Conservation (phyloP, 345 rosid genomes). For the Brassica carinata region DNA sequence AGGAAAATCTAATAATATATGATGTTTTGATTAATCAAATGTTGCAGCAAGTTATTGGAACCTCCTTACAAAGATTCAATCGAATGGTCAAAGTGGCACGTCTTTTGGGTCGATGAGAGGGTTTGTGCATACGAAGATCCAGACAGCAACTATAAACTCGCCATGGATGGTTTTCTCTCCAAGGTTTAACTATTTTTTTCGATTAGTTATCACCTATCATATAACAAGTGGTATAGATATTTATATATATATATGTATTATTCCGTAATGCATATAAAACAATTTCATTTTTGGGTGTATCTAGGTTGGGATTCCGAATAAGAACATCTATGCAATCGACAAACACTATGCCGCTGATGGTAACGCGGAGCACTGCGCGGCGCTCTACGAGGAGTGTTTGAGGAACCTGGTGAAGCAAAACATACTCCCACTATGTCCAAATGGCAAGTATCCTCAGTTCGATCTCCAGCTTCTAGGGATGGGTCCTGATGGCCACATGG, state of each 20-base stretch:
- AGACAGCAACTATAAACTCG: slow-evolving; percentile 84
- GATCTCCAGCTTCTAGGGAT: slow-evolving; percentile 82
- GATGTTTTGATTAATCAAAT: not conserved
- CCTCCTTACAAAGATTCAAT: slow-evolving; percentile 57
- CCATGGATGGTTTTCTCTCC: slow-evolving; percentile 68
- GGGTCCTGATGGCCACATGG: slow-evolving; percentile 91
- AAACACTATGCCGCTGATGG: slow-evolving; percentile 64
- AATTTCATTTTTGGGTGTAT: not conserved
- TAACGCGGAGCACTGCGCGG: slow-evolving; percentile 61
- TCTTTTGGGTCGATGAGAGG: slow-evolving; percentile 91
- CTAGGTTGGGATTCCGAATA: slow-evolving; percentile 61
- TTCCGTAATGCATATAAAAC: not conserved
- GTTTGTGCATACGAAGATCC: slow-evolving; percentile 74
- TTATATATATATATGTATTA: not conserved
- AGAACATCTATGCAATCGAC: slow-evolving; percentile 70
- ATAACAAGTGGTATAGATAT: not conserved
- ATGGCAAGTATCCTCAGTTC: slow-evolving; percentile 67
- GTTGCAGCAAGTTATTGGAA: slow-evolving; percentile 57
- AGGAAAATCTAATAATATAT: not conserved
- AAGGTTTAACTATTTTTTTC: slow-evolving; percentile 46
- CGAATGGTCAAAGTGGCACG: slow-evolving; percentile 90
- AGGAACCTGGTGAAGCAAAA: slow-evolving; percentile 49
- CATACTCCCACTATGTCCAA: slow-evolving; percentile 44
- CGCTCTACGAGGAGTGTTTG: slow-evolving; percentile 57
- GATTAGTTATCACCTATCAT: not conserved